Base-by-base conservation (phyloP, 2,329 filamentous ascomycete species). In the Colletotrichum tropicale region DNA sequence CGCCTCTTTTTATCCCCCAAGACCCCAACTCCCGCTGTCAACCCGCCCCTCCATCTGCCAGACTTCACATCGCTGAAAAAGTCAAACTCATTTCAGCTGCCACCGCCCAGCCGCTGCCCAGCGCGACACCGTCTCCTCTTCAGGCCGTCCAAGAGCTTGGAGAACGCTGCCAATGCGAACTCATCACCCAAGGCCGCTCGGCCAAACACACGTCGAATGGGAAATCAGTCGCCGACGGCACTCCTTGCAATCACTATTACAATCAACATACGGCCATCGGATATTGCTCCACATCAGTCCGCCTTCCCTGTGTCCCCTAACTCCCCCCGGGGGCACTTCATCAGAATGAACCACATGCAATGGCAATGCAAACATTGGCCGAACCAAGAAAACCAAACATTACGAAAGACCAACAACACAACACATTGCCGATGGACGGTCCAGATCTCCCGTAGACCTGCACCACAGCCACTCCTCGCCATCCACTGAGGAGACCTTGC, bases 91-190 rank as follows among this genome's bases (percentile, higher is more conserved):
- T 62, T 62, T 24, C n/a, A 26, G 6, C 36, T 16, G 61, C 24
- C 32, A 65, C 36, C 8, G 73, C 73, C 73, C 73, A 75, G 73
- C 73, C 70, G 38, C 62, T n/a, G 69, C 69, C 69, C 30, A 72
- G 43, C n/a, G 36, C 56, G 28, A 55, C 68, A 66, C 72, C 72
- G 72, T 64, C 66, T 52, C 60, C 12, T 34, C 69, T 43, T 38
- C 61, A 64, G 66, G 73, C 24, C 64, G n/a, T 13, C 70, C 64
- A 75, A 73, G 43, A 68, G 48, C 43, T 32, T 60, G 68, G 56
- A 38, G 34, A 16, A 30, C 62, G 38, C 61, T 30, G 62, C 26
- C 21, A 34, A 32, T 26, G 61, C 34, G 16, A 61, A 9, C 28
- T 21, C 58, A 61, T 61, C 28, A n/a, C 2, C 26, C 18, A 32